Evolutionary conservation across 805 yeast species (phyloP).

Genomic region (Candida morakotiae): DNA sequence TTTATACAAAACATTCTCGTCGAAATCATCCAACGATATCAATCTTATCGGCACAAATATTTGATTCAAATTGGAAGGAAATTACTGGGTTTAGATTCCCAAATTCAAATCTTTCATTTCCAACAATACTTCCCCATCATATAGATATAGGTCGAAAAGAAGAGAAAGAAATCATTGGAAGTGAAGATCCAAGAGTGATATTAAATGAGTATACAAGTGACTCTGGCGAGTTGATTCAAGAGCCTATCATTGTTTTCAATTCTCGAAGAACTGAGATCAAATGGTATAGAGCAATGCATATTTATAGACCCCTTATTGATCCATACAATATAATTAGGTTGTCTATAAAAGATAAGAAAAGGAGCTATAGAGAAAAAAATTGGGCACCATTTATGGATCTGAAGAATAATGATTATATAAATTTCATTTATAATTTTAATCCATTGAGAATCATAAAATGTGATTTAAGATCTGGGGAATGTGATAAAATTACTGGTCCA

Average conservation of each 20-base stretch:
- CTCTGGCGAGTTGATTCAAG: conserved; percentile 12
- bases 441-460: conserved; percentile 15
- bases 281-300: conserved; percentile 20
- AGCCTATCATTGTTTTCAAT: conserved; percentile 20
- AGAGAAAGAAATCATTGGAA: conserved; percentile 6
- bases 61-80: conserved; percentile 19
- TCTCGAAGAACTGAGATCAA: conserved; percentile 11
- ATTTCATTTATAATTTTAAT: conserved; percentile 31
- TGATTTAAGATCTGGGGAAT: conserved; percentile 14
- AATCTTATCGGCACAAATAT: conserved; percentile 19
- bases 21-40: conserved; percentile 22
- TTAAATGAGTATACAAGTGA: conserved; percentile 9
- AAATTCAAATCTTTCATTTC: conserved; percentile 7
- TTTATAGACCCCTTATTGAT: conserved; percentile 15
- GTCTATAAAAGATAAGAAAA: conserved; percentile 8
- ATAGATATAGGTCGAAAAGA: conserved; percentile 6
- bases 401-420: conserved; percentile 17
- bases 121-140: conserved; percentile 11
- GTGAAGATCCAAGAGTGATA: conserved; percentile 17
- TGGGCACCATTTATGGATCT: conserved; percentile 35
- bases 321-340: conserved; percentile 13
- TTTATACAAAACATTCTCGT: conserved; percentile 16
- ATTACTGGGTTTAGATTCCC: conserved; percentile 9
- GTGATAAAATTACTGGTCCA: conserved; percentile 13
- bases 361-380: conserved; percentile 23